Evolutionary conservation across 106 monocot genomes (phyloP).

Genomic region (Xerophyta viscosa): DNA sequence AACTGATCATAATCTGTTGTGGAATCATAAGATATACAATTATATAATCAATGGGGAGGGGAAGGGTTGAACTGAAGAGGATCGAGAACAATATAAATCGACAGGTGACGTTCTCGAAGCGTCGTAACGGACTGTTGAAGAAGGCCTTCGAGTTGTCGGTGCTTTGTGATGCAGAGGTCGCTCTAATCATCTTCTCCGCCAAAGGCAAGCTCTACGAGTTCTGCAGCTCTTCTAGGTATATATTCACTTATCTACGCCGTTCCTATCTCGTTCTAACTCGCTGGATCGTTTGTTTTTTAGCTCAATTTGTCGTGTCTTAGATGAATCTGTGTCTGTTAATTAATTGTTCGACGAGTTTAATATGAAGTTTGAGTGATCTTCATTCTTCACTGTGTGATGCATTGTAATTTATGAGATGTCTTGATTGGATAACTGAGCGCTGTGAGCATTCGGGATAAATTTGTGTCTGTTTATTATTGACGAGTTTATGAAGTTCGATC

Average conservation of each 20-base stretch:
- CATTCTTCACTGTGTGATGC: too few species aligned
- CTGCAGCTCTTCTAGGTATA: constrained; percentile 26
- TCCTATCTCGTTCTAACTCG: background rate
- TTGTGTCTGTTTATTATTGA: too few species aligned
- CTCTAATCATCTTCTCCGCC: constrained; percentile 11
- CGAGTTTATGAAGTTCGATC: too few species aligned
- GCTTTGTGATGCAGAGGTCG: constrained; percentile 8
- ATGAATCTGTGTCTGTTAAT: too few species aligned
- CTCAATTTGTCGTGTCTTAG: background rate
- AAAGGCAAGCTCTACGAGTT: constrained; percentile 19
- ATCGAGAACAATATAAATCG: constrained; percentile 25
- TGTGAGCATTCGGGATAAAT: too few species aligned
- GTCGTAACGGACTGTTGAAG: constrained; percentile 8
- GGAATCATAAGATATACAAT: too few species aligned
- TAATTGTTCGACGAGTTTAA: too few species aligned
- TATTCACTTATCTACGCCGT: background rate
- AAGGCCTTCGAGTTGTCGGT: constrained; percentile 9
- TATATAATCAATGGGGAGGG: constrained; percentile 14
- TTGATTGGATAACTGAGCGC: too few species aligned
- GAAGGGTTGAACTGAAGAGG: constrained; percentile 22
- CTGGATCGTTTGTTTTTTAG: background rate
- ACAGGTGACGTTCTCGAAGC: constrained; percentile 36
- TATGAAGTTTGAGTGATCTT: too few species aligned
- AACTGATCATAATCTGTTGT: too few species aligned
- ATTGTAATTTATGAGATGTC: too few species aligned